A percentile compares a stretch with the other conserved stretches of the same genome.
phyloP scores from a whole-genome alignment of 202 grass and related monocot genomes.

The Schoenoplectus triqueter region DNA sequence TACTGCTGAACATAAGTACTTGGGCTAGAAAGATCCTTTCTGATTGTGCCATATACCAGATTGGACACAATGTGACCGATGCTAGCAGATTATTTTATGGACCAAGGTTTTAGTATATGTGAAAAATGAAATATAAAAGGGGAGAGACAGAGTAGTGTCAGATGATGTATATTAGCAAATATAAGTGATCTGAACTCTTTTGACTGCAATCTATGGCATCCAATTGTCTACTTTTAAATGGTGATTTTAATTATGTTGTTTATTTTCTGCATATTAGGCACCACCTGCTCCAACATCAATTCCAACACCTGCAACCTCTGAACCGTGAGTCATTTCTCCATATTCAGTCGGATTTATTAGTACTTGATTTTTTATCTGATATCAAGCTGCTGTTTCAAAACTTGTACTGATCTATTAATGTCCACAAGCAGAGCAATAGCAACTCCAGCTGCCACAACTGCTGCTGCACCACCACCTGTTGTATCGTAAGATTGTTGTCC shows the following conservation, averaged over 20 bases:
- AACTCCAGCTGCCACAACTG: constrained; percentile 51
- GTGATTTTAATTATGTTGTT: not conserved
- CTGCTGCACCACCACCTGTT: constrained; percentile 54
- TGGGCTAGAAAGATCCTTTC: too few species aligned
- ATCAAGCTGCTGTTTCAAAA: not conserved
- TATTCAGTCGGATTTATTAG: constrained; percentile 11
- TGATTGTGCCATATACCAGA: too few species aligned
- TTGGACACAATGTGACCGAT: too few species aligned
- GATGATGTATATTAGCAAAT: too few species aligned
- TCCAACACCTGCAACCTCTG: constrained; percentile 40
- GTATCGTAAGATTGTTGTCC: constrained; percentile 55
- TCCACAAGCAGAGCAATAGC: constrained; percentile 52
- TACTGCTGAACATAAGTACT: too few species aligned
- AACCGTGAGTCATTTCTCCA: constrained; percentile 53
- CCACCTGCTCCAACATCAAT: constrained; percentile 52
- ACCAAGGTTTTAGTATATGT: too few species aligned
- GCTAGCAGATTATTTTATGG: too few species aligned
- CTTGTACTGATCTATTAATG: constrained; percentile 8
- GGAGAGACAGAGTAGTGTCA: too few species aligned
- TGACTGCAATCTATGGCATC: not conserved
- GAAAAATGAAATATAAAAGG: too few species aligned
- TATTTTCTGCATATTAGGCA: constrained; percentile 43
- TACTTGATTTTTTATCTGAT: not conserved
- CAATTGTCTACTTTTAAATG: constrained; percentile 28
- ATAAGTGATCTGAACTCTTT: not conserved